Evolutionary conservation across 2,329 filamentous ascomycete species (phyloP).

Genomic region (Dactylellina parvicollis): DNA sequence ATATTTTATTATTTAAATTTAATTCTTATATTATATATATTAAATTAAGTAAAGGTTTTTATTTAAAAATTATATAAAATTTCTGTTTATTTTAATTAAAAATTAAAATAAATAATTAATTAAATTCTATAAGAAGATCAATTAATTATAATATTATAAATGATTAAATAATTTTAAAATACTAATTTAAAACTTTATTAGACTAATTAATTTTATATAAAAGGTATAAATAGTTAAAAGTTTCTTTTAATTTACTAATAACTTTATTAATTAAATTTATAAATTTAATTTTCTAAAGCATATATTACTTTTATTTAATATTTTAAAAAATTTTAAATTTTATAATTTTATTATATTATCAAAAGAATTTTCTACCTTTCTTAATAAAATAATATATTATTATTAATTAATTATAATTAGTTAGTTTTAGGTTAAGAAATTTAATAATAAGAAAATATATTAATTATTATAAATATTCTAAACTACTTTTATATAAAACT

Average conservation of each 20-base stretch:
- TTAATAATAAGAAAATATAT: not conserved
- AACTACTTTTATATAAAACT: not conserved
- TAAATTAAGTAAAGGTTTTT: not conserved
- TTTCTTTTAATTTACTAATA: not conserved
- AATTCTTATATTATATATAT: conserved; percentile 24
- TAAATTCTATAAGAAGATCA: not conserved
- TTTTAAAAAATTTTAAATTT: not conserved
- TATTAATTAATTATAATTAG: conserved; percentile 2
- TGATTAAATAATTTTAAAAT: not conserved
- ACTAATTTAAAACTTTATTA: not conserved
- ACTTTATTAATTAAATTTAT: not conserved
- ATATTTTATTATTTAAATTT: conserved; percentile 2
- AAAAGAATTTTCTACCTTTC: not conserved
- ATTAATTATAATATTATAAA: not conserved
- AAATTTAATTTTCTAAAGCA: conserved; percentile 1
- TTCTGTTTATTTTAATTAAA: conserved; percentile 9
- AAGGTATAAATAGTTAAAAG: not conserved
- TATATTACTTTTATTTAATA: not conserved
- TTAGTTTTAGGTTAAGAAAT: not conserved
- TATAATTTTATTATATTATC: not conserved
- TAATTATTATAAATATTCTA: not conserved
- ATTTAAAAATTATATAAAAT: conserved; percentile 1
- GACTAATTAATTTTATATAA: not conserved
- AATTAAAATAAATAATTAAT: not conserved
- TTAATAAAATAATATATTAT: conserved; percentile 11